Evolutionary conservation across 352 stramenopile species (phyloP), one percentile per base, ranked within the genome.

Genomic region (Pythium chondricola): DNA sequence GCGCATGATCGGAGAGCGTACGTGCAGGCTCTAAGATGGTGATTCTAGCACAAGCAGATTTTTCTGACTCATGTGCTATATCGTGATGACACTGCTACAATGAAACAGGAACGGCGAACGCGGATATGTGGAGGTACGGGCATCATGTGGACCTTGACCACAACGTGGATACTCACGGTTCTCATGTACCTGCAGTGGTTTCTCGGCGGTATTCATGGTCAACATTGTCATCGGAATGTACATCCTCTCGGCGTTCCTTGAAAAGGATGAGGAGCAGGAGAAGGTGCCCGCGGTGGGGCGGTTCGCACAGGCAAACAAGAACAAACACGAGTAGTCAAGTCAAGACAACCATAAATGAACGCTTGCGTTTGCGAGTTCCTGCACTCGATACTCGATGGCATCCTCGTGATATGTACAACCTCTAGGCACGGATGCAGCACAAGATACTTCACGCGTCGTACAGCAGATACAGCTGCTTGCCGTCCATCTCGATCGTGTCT

Each of bases 201-300:
- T 85, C 45, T 67, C 67, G 3, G 74, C 81, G 8, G 78, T 93
- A 36, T 48, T 88, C 17, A 67, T 83, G 46, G 74, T 85, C 26
- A 93, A 93, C 48, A 58, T 90, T 31, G 74, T 90, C 17, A 86
- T 89, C 46, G 69, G 75, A 6, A 51, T 86, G 2, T 93, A 93
- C 47, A 72, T 93, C 57, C 43, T 88, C 32, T 88, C 73, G 27
- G 78, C 78, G 6, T 87, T 74, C 64, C 61, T 65, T 36, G 78
- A 88, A 29, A 50, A 61, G 30, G 64, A 86, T 26, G 65, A 64
- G 50, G 65, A 64, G 50, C 71, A 73, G 33, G 70, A 77, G 42
- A 57, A 62, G 16, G 63, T 56, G n/a, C 74, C 71, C 16, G 61
- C 71, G 3, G 74, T 89, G 3, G 78, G 74, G 11, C 64, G 78